Percentiles rank a stretch among this genome's conserved stretches.
These are phyloP conservation scores for Euphorbia neoarborescens DNA, from an alignment of 441 rosid genomes.

Conservation along the genomic window DNA sequence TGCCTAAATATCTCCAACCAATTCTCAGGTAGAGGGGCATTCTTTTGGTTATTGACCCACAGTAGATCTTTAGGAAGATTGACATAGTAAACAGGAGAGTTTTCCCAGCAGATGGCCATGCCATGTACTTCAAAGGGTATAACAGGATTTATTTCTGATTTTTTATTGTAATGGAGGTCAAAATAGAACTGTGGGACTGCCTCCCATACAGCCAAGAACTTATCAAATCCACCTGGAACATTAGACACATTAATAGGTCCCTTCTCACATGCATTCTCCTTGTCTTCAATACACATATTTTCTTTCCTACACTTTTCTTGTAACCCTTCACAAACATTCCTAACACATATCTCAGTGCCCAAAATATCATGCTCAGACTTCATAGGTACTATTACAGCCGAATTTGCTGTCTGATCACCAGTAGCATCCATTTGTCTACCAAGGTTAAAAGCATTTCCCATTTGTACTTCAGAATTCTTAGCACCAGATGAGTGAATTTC, in stretches of 20 bases:
- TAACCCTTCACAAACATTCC: slow-evolving; percentile 23
- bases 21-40: slow-evolving; percentile 30
- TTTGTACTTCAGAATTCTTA: slow-evolving; percentile 26
- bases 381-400: slow-evolving; percentile 20
- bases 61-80: slow-evolving; percentile 74
- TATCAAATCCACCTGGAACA: slow-evolving; percentile 69
- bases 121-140: slow-evolving; percentile 72
- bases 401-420: slow-evolving; percentile 15
- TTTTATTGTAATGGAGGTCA: slow-evolving; percentile 72
- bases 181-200: slow-evolving; percentile 58
- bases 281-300: slow-evolving; percentile 23
- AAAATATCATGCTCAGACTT: slow-evolving; percentile 21
- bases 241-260: slow-evolving; percentile 71
- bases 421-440: slow-evolving; percentile 21
- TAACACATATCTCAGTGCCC: slow-evolving; percentile 24
- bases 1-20: slow-evolving; percentile 42
- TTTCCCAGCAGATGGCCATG: slow-evolving; percentile 86
- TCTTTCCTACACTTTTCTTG: slow-evolving; percentile 21
- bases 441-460: slow-evolving; percentile 26
- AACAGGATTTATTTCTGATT: slow-evolving; percentile 38
- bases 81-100: slow-evolving; percentile 74
- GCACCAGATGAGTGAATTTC: slow-evolving; percentile 26
- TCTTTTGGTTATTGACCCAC: slow-evolving; percentile 35
- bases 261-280: slow-evolving; percentile 42
- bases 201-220: slow-evolving; percentile 83